Evolutionary conservation across 495 filamentous ascomycete species (phyloP), one percentile per base, ranked within the genome.

Genomic region (Neurospora pannonica): DNA sequence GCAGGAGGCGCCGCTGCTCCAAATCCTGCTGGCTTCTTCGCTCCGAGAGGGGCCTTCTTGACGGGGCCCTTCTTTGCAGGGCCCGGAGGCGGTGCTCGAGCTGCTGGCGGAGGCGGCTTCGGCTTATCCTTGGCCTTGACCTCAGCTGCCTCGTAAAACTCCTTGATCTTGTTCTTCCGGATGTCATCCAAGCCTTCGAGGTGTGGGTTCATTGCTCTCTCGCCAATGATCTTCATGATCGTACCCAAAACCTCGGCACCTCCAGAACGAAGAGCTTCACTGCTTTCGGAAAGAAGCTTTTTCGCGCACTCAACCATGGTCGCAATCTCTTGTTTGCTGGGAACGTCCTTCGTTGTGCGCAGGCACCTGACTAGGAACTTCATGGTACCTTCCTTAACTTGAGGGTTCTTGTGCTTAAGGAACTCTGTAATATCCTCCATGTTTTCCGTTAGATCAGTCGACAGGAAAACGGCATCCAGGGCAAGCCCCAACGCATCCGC

Each of bases 41-140:
- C 76, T 1, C 81, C 81, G 1, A 79, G 75, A 1, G 82, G 76
- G 2, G 73, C 82, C 77, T 88, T 88, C 75, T 84, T 81, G 28
- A 80, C 88, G 37, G 84, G 75, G 15, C 81, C 74, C 77, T 88
- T 84, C 80, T 86, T 86, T 28, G 80, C 75, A 39, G 74, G 72
- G 13, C 80, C 88, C 76, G 89, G 86, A 10, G 86, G 84, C 0
- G 91, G 88, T n/a, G 83, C 85, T 36, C 88, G 86, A 34, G 90
- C 85, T 46, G 92, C 90, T 11, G 94, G 76, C 38, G 80, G 92
- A 43, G 89, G 88, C 70, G 94, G 89, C 82, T 98, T 98, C 6
- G 97, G 96, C 78, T 97, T 96, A 75, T 97, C 95, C 80, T 98
- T 98, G 48, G 97, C 96, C 81, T 95, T 97, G 70, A 99, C 97